Base-by-base conservation (phyloP, 208 protist genomes). In the Endotrypanum monterogeii region DNA sequence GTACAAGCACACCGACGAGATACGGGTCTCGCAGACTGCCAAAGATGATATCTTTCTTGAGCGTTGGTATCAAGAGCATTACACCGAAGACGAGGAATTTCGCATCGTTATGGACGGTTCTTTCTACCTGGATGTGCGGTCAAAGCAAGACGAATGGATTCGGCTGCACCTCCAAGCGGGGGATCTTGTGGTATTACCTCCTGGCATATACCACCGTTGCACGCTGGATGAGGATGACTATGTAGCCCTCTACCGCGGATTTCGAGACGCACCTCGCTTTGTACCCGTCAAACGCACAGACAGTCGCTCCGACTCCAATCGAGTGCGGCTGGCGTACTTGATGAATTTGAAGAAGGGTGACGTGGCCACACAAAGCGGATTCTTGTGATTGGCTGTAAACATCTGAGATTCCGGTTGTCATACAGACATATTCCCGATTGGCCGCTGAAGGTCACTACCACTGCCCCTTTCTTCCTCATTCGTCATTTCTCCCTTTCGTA, bases 31-130 rank as follows among this genome's bases (percentile, higher is more conserved):
- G n/a, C 92, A 98, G 74, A 96, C 92, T 4, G 85, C 84, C 32
- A 97, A 97, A 71, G 94, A 98, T 72, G 93, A 97, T 30, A 79
- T 71, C 57, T 95, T 91, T 68, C 72, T 98, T 28, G 86, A 94
- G 54, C 86, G 89, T n/a, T 98, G 92, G 90, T 98, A 91, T 73
- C 86, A 94, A 66, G 96, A 98, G 82, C 97, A 98, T 78, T 93
- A 94, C 76, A 93, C 96, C 65, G 95, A 98, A 60, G 95, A 98
- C 77, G 96, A 98, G 76, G 90, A 98, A 74, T 78, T 98, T 37
- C 92, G 96, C 14, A 83, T 97, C 46, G 80, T 98, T 3, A 84
- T 90, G 50, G 96, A 97, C 67, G 97, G 97, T 25, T 95, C 88
- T 14, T 98, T 90, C 62, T 98, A 89, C 77, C 89, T 98, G 76